A percentile compares a stretch with the other conserved stretches of the same genome.
Conservation (phyloP, 1,284 basidiomycete species). For the Marasmius fiardii region DNA sequence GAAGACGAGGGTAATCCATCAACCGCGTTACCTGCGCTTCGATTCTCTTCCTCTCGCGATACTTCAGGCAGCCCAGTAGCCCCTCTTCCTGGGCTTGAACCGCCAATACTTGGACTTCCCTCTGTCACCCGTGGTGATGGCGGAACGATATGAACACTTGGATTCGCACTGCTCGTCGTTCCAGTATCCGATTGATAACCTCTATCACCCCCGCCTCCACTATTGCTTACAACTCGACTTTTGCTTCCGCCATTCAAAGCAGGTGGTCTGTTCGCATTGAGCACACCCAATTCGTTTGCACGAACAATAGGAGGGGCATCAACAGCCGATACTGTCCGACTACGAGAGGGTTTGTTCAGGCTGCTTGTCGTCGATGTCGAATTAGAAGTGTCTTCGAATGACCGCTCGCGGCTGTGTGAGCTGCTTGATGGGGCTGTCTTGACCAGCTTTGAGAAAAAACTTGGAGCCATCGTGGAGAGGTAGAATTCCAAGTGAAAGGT, state of each 20-base stretch:
- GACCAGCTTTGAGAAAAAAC: constrained; percentile 1
- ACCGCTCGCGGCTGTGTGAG: not conserved
- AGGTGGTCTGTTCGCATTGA: not conserved
- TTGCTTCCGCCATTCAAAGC: not conserved
- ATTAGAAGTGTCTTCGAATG: not conserved
- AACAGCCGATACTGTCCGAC: not conserved
- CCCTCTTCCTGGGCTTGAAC: not conserved
- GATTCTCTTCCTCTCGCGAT: not conserved
- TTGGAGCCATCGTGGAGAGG: not conserved
- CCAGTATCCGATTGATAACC: not conserved
- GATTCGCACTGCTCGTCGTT: not conserved
- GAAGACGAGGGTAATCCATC: not conserved
- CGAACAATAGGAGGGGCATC: not conserved
- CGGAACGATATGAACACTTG: not conserved
- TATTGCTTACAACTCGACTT: not conserved
- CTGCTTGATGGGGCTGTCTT: not conserved
- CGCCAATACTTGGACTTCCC: not conserved
- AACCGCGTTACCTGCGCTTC: not conserved
- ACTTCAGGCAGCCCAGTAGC: not conserved
- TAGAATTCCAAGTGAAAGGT: not conserved
- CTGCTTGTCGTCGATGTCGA: not conserved
- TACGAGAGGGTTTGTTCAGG: not conserved
- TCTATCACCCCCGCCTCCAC: not conserved
- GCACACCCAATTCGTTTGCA: not conserved
- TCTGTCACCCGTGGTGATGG: not conserved